These are phyloP conservation scores for Ogataea naganishii DNA, from an alignment of 805 yeast genomes.

Conservation along the genomic window DNA sequence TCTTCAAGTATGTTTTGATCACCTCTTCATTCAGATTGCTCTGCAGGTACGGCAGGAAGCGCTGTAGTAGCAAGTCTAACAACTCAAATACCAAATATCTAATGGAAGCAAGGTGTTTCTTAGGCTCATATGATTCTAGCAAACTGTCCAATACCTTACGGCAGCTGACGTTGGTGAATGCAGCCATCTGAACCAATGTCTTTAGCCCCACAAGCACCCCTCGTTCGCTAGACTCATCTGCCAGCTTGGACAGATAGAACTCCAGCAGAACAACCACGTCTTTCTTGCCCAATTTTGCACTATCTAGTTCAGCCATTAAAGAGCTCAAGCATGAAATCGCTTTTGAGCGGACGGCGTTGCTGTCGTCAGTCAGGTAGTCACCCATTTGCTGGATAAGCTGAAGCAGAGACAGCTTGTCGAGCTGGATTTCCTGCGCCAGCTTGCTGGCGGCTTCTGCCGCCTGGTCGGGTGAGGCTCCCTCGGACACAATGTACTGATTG, in stretches of 20 bases:
- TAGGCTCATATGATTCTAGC: slow-evolving; percentile 40
- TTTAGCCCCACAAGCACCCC: slow-evolving; percentile 47
- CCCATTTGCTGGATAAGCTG: slow-evolving; percentile 38
- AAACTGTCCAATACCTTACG: slow-evolving; percentile 29
- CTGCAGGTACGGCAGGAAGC: slow-evolving; percentile 16
- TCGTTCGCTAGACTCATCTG: slow-evolving; percentile 47
- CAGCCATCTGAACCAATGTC: slow-evolving; percentile 43
- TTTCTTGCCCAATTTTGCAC: slow-evolving; percentile 23
- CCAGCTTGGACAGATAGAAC: slow-evolving; percentile 59
- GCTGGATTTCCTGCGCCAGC: slow-evolving; percentile 18
- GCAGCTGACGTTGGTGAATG: slow-evolving; percentile 29
- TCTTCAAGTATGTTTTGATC: slow-evolving; percentile 49
- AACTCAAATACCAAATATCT: slow-evolving; percentile 53
- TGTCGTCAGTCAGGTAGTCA: slow-evolving; percentile 38
- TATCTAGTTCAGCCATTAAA: slow-evolving; percentile 22
- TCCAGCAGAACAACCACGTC: slow-evolving; percentile 42
- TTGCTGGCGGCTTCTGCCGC: slow-evolving; percentile 21
- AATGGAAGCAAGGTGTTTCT: slow-evolving; percentile 49
- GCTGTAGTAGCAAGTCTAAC: slow-evolving; percentile 27
- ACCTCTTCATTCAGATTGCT: slow-evolving; percentile 28
- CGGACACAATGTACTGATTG: slow-evolving; percentile 32
- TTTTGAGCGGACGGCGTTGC: slow-evolving; percentile 28
- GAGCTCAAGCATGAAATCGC: slow-evolving; percentile 32
- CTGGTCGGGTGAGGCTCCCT: slow-evolving; percentile 20
- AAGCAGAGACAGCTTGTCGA: slow-evolving; percentile 26